Evolutionary conservation across 306 rosid genomes (phyloP).

Genomic region (Quercus ilex): DNA sequence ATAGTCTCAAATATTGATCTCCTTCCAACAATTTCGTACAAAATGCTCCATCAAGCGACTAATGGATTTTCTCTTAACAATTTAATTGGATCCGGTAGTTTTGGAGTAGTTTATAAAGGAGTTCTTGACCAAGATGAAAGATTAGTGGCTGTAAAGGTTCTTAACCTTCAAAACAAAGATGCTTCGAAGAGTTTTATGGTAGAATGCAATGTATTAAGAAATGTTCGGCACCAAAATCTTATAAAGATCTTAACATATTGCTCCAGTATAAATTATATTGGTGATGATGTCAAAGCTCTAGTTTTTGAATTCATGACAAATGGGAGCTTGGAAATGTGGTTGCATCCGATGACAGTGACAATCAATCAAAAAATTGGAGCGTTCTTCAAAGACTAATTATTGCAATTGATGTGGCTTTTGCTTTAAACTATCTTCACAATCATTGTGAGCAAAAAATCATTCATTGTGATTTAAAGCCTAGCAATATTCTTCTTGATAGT

Average conservation of each 20-base stretch:
- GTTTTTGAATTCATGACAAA: too few species aligned
- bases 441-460: too few species aligned
- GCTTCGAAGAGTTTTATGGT: constrained; percentile 21
- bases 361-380: too few species aligned
- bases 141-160: constrained; percentile 29
- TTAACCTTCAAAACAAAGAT: constrained; percentile 18
- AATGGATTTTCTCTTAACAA: constrained; percentile 11
- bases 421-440: too few species aligned
- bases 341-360: too few species aligned
- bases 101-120: constrained; percentile 26
- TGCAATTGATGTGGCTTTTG: too few species aligned
- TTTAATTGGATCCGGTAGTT: constrained; percentile 17
- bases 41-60: constrained; percentile 17
- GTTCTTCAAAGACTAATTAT: too few species aligned
- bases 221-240: constrained; percentile 23
- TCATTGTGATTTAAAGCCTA: too few species aligned
- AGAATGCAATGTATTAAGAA: constrained; percentile 16
- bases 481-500: too few species aligned
- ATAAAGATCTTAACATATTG: constrained; percentile 28
- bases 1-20: neutral
- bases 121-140: constrained; percentile 5
- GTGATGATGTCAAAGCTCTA: too few species aligned
- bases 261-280: neutral
- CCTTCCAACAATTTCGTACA: constrained; percentile 13
- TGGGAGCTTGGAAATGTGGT: too few species aligned